Conservation (phyloP, 2,329 filamentous ascomycete species). For the Colletotrichum horii region DNA sequence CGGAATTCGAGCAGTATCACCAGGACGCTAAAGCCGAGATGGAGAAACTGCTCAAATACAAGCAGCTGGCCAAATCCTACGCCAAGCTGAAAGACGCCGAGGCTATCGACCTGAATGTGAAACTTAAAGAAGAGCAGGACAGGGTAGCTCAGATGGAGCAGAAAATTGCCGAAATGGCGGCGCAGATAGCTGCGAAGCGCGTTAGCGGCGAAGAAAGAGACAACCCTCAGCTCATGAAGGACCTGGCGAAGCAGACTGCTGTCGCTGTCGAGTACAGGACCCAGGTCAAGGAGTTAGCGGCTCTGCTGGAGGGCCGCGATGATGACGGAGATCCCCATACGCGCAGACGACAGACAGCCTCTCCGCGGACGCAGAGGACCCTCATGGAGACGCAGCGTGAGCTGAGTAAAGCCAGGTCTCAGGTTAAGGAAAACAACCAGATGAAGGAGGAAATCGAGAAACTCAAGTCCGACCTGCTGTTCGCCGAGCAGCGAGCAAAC, state of each 20-base stretch:
- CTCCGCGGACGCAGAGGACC: constrained; percentile 56
- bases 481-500: constrained; percentile 48
- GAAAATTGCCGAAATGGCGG: constrained; percentile 64
- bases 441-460: constrained; percentile 59
- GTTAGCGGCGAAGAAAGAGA: constrained; percentile 45
- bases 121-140: constrained; percentile 71
- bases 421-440: constrained; percentile 56
- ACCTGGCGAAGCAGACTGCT: constrained; percentile 62
- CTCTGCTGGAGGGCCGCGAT: constrained; percentile 47
- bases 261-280: constrained; percentile 63
- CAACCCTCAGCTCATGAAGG: constrained; percentile 54
- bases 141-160: constrained; percentile 70
- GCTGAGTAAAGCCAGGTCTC: constrained; percentile 57
- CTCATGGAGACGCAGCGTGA: constrained; percentile 60
- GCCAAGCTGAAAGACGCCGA: constrained; percentile 79
- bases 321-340: constrained; percentile 35
- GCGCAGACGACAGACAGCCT: constrained; percentile 43
- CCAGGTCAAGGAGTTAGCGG: constrained; percentile 64
- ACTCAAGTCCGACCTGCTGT: constrained; percentile 55
- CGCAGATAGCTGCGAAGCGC: constrained; percentile 52
- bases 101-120: constrained; percentile 67
- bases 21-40: constrained; percentile 75
- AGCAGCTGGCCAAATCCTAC: constrained; percentile 79
- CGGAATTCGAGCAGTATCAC: constrained; percentile 76
- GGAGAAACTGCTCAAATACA: constrained; percentile 79